Percentiles rank a stretch among this genome's conserved stretches.
Evolutionary conservation across 1,284 basidiomycete genomes (phyloP).

Genomic region (Phellopilus nigrolimitatus): DNA sequence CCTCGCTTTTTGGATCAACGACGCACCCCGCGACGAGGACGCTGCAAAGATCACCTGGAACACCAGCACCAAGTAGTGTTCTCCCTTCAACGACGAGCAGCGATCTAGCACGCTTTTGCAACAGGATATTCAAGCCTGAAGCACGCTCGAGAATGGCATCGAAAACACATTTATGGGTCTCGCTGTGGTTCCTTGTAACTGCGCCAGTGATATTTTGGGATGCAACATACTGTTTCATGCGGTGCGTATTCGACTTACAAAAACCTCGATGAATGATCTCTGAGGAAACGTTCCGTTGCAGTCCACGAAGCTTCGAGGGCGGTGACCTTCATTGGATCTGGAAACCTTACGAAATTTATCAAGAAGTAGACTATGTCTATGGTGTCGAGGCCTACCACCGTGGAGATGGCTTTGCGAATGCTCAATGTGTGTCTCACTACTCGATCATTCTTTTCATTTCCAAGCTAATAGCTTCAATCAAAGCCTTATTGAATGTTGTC

Average conservation of each 20-base stretch:
- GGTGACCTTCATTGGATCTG: constrained; percentile 88
- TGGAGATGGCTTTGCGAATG: constrained; percentile 80
- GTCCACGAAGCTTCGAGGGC: constrained; percentile 63
- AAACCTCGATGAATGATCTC: not conserved
- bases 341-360: constrained; percentile 77
- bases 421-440: constrained; percentile 62
- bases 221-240: constrained; percentile 66
- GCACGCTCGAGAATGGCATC: constrained; percentile 38
- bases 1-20: constrained; percentile 9
- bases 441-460: not conserved
- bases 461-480: constrained; percentile 8
- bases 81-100: too few relatives aligned
- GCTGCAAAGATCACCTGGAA: not conserved
- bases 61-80: too few relatives aligned
- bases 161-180: constrained; percentile 56
- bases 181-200: constrained; percentile 65
- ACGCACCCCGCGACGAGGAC: constrained; percentile 12
- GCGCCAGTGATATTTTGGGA: constrained; percentile 64
- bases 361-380: constrained; percentile 74
- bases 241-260: constrained; percentile 38
- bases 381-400: constrained; percentile 58
- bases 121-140: too few relatives aligned
- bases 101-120: too few relatives aligned
- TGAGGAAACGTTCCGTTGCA: constrained; percentile 25
- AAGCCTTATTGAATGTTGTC: constrained; percentile 75